These are phyloP conservation scores for Heritiera littoralis DNA, from an alignment of 345 rosid genomes.

Conservation along the genomic window DNA sequence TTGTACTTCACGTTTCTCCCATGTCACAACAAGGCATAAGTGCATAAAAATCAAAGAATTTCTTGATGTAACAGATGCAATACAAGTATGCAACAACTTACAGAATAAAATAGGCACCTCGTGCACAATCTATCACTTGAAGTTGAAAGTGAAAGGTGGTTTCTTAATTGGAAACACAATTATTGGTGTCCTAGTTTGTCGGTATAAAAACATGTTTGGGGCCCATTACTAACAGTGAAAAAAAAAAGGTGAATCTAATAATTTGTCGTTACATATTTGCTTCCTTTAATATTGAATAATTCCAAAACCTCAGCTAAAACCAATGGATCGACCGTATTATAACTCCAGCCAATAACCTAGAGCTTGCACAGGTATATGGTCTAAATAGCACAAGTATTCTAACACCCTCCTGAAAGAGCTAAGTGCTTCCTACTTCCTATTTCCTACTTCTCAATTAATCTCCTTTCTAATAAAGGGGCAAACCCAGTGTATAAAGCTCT, in stretches of 20 bases:
- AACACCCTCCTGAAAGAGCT: conserved; percentile 1
- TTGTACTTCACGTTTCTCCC: neutral
- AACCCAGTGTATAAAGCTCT: no score
- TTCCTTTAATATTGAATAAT: neutral
- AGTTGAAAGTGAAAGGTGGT: neutral
- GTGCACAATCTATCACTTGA: neutral
- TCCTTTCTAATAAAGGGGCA: no score
- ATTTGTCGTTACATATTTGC: neutral
- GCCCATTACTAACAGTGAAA: neutral
- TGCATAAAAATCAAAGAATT: neutral
- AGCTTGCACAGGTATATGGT: neutral
- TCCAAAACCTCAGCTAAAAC: neutral
- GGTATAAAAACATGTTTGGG: neutral
- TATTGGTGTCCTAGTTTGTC: conserved; percentile 13
- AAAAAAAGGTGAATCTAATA: neutral
- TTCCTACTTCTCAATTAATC: neutral
- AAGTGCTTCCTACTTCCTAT: neutral
- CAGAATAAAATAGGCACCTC: neutral
- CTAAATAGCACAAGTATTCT: neutral
- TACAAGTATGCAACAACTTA: neutral
- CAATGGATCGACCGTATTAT: neutral
- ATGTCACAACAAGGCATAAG: neutral
- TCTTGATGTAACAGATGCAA: neutral
- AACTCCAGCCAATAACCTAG: neutral
- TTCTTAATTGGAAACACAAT: neutral